Conservation (phyloP, 192 early-diverging fungal genomes). For the Coemansia sp. region DNA sequence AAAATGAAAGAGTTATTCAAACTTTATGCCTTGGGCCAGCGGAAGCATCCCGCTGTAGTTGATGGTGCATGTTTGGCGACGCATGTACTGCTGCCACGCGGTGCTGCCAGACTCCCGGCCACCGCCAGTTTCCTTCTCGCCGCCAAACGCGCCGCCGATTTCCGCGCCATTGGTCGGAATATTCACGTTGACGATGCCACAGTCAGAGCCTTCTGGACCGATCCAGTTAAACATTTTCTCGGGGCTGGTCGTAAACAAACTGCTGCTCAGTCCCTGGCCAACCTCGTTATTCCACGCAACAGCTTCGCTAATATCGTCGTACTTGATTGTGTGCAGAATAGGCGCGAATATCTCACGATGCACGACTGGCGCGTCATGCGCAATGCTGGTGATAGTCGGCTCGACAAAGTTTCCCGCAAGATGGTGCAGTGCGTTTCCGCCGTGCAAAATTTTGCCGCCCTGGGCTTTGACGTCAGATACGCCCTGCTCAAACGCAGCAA, state of each 20-base stretch:
- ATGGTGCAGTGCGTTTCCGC: conserved; percentile 74
- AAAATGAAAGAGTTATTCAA: conserved; percentile 61
- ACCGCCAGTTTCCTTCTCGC: conserved; percentile 96
- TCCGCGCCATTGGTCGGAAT: conserved; percentile 96
- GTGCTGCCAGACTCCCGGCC: conserved; percentile 91
- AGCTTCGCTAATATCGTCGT: conserved; percentile 78
- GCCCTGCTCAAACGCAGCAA: conserved; percentile 70
- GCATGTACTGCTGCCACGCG: conserved; percentile 92
- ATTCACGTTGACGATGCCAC: conserved; percentile 92
- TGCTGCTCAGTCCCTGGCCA: conserved; percentile 80
- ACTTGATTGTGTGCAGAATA: conserved; percentile 83
- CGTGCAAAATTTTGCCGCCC: conserved; percentile 82
- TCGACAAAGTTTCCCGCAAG: conserved; percentile 86
- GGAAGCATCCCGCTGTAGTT: conserved; percentile 86
- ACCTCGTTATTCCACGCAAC: conserved; percentile 88
- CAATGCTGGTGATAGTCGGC: conserved; percentile 87
- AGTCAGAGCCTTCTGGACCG: conserved; percentile 87
- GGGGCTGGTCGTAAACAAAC: conserved; percentile 80
- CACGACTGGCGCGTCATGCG: conserved; percentile 72
- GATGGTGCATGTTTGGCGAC: conserved; percentile 79
- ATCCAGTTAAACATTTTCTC: conserved; percentile 90
- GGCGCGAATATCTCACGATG: conserved; percentile 96
- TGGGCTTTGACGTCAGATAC: conserved; percentile 78
- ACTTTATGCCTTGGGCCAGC: conserved; percentile 95
- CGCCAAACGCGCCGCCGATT: conserved; percentile 96